Evolutionary conservation across 2,329 filamentous ascomycete species (phyloP), one percentile per base, ranked within the genome.

Genomic region (Lasiodiplodia sp.): DNA sequence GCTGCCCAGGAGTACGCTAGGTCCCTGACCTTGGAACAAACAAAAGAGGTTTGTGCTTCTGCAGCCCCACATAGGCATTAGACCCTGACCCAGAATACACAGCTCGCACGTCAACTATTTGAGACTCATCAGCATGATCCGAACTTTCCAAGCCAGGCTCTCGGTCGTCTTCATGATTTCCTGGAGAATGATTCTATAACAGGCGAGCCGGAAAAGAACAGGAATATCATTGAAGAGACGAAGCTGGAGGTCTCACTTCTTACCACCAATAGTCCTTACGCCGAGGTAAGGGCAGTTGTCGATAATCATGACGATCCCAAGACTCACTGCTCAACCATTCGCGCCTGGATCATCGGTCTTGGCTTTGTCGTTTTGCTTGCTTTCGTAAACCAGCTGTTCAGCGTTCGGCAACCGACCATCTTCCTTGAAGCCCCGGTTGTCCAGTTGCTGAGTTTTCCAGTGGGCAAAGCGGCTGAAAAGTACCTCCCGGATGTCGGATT

Each of bases 391-490:
- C 90, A 88, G 6, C 80, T 91, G 52, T 89, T 89, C 75, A 91
- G 85, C 3, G 82, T 90, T 68, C 84, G 87, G 21, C 82, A 84
- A 63, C 88, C 88, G 0, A 86, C 87, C 12, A 90, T 91, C 72
- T 82, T 84, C 47, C 83, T 91, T 56, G 87, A 87, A 1, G 79
- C 87, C 25, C 83, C 90, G 28, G 86, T 91, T 31, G 88, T 88
- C 2, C 87, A 90, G 76, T 85, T 91, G 69, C 83, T 90, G 52
- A 87, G 88, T 4, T 91, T 12, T 91, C 89, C 0, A 88, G 88
- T 67, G 16, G 69, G 70, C 11, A 70, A 70, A 31, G 67, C 69
- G 5, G 67, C 57, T n/a, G 70, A 66, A 25, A 55, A 28, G 14
- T 66, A 62, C 11, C 31, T 71, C 1, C 70, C 70, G 1, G 63